phyloP scores from a whole-genome alignment of 805 yeast genomes.

The Wickerhamomyces ciferrii region DNA sequence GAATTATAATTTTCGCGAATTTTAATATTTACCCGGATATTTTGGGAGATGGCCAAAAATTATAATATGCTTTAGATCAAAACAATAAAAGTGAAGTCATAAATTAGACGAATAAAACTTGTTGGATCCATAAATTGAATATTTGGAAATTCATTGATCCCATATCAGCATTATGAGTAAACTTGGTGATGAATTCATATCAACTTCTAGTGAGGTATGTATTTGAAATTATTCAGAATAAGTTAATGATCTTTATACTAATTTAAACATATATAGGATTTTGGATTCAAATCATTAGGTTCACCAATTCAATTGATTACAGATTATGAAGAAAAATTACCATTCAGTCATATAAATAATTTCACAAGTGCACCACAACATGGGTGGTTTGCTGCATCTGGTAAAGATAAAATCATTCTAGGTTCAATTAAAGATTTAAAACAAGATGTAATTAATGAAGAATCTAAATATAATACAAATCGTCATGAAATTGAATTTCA shows the following conservation, averaged over 20 bases:
- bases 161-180: neutral
- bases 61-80: no score
- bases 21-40: no score
- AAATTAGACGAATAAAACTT: no score
- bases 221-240: neutral
- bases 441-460: constrained; percentile 19
- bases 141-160: no score
- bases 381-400: constrained; percentile 33
- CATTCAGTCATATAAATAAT: constrained; percentile 29
- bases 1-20: no score
- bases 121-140: no score
- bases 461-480: constrained; percentile 14
- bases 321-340: constrained; percentile 28
- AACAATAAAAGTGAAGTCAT: no score
- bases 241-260: constrained; percentile 3
- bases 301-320: constrained; percentile 27
- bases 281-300: constrained; percentile 38
- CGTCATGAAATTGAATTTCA: constrained; percentile 13
- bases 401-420: constrained; percentile 27
- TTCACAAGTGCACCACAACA: constrained; percentile 30
- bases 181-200: neutral
- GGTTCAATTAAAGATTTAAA: constrained; percentile 30
- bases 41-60: no score
- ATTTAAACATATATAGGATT: constrained; percentile 22
- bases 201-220: neutral